Evolutionary conservation across 176 grass and related monocot species (phyloP).

Genomic region (Pontederia crassipes): DNA sequence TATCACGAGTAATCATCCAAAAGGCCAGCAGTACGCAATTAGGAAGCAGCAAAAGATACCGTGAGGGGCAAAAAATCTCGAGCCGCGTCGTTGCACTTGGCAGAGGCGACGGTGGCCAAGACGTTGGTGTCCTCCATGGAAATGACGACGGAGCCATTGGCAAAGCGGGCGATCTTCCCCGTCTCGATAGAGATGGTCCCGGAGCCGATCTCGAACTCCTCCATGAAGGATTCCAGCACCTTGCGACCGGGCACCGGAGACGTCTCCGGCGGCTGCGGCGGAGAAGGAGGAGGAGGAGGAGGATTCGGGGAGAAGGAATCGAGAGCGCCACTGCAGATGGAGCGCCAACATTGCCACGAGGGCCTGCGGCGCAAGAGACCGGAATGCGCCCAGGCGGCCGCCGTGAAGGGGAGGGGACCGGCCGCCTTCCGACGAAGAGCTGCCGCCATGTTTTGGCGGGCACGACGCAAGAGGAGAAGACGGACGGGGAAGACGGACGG

Average conservation of each 20-base stretch:
- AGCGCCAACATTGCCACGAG: not conserved
- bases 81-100: constrained; percentile 48
- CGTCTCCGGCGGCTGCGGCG: constrained; percentile 5
- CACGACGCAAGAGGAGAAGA: not conserved
- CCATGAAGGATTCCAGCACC: constrained; percentile 56
- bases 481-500: too few relatives aligned
- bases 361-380: not conserved
- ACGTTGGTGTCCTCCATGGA: constrained; percentile 87
- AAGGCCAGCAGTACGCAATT: not conserved
- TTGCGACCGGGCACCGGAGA: constrained; percentile 23
- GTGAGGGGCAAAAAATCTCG: constrained; percentile 87
- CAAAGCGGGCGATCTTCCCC: constrained; percentile 81
- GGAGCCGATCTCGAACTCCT: constrained; percentile 81
- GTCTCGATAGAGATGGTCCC: constrained; percentile 74
- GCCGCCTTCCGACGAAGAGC: constrained; percentile 3
- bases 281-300: not conserved
- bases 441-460: not conserved
- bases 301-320: not conserved
- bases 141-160: constrained; percentile 80
- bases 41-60: constrained; percentile 21
- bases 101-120: constrained; percentile 55
- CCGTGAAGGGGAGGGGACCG: not conserved
- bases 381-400: not conserved
- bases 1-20: not conserved
- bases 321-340: not conserved